phyloP scores from a whole-genome alignment of 371 early-diverging fungal species.

The Mucor racemosus region DNA sequence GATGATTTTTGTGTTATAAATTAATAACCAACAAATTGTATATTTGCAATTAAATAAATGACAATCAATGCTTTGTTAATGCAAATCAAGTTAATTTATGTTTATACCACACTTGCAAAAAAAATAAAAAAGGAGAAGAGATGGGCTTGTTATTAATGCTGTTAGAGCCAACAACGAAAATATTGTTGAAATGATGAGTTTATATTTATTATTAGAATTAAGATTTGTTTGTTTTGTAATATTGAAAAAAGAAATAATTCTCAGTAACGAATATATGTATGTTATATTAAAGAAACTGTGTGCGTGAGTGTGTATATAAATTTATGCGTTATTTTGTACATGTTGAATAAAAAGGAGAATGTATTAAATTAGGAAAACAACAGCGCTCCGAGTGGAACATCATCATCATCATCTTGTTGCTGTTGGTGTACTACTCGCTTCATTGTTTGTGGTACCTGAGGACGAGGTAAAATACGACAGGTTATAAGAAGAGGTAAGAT shows the following conservation, averaged over 20 bases:
- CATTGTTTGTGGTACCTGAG: not conserved
- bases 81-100: too few relatives aligned
- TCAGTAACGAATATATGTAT: not conserved
- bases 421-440: not conserved
- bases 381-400: conserved; percentile 26
- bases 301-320: not conserved
- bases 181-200: not conserved
- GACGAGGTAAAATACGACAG: not conserved
- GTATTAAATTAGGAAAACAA: not conserved
- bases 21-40: too few relatives aligned
- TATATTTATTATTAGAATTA: not conserved
- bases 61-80: too few relatives aligned
- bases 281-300: not conserved
- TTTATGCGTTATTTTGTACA: not conserved
- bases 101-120: too few relatives aligned
- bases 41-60: too few relatives aligned
- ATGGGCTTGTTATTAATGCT: too few relatives aligned
- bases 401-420: conserved; percentile 12
- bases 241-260: not conserved
- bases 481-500: not conserved
- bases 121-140: too few relatives aligned
- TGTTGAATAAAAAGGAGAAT: not conserved
- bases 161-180: too few relatives aligned
- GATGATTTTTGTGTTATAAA: too few relatives aligned
- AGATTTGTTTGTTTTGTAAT: not conserved